These are phyloP conservation scores for Solanum paucissectum DNA, from an alignment of 257 asterid genomes.

Conservation along the genomic window DNA sequence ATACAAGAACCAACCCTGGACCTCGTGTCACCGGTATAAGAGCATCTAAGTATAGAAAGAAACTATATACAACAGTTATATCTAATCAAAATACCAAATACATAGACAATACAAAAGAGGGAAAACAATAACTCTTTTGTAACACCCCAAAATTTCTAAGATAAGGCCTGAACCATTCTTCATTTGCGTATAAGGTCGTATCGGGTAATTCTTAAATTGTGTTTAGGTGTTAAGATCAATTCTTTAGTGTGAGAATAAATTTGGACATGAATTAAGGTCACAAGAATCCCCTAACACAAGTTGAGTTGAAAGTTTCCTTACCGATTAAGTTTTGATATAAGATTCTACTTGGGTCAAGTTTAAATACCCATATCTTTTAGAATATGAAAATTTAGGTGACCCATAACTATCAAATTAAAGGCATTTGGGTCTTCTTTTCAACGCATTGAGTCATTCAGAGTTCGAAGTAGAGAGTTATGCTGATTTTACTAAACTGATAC, in stretches of 20 bases:
- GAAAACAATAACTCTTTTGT: not conserved
- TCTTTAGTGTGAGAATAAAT: too few relatives aligned
- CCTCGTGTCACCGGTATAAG: not conserved
- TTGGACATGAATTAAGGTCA: not conserved
- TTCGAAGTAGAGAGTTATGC: not conserved
- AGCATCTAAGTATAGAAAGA: not conserved
- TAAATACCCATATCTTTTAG: not conserved
- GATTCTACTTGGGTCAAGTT: not conserved
- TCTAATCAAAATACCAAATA: too few relatives aligned
- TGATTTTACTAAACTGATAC: not conserved
- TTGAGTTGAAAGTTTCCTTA: too few relatives aligned
- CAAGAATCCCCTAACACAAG: not conserved
- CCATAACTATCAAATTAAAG: not conserved
- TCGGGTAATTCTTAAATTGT: not conserved
- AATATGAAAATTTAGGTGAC: too few relatives aligned
- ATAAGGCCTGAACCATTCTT: not conserved
- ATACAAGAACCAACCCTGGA: not conserved
- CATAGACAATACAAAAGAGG: not conserved
- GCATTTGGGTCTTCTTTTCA: not conserved
- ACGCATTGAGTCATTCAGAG: not conserved
- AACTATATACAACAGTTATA: not conserved
- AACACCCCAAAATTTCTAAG: not conserved
- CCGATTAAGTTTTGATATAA: too few relatives aligned
- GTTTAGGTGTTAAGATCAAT: not conserved
- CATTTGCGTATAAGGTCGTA: not conserved